Conservation (phyloP, 2,329 filamentous ascomycete species). For the Colletotrichum endophyticum region DNA sequence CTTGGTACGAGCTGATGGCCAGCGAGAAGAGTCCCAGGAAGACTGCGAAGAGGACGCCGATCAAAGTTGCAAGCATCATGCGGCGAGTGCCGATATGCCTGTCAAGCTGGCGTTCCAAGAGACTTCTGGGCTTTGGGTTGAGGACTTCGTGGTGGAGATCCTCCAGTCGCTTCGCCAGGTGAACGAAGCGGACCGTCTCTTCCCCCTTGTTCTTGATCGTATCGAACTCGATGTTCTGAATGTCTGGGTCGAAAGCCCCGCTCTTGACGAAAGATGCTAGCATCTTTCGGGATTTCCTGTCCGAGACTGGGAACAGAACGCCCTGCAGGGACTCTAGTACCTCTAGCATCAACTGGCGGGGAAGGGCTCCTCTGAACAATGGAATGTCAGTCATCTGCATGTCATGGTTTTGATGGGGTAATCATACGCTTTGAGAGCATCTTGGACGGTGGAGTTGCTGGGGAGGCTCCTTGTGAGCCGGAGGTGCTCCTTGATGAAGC, state of each 20-base stretch:
- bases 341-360: conserved; percentile 18
- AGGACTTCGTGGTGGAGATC: conserved; percentile 23
- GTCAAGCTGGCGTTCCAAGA: conserved; percentile 20
- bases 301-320: conserved; percentile 19
- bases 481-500: conserved; percentile 21
- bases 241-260: conserved; percentile 16
- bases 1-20: conserved; percentile 22
- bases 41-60: conserved; percentile 23
- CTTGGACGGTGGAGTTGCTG: neutral
- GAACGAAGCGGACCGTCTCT: conserved; percentile 8
- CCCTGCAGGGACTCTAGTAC: conserved; percentile 16
- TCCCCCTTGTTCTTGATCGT: conserved; percentile 3
- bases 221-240: conserved; percentile 4
- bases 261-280: conserved; percentile 3
- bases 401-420: neutral
- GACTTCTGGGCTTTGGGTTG: conserved; percentile 19
- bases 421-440: neutral
- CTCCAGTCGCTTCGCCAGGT: conserved; percentile 14
- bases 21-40: conserved; percentile 20
- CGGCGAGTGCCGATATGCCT: conserved; percentile 25
- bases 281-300: conserved; percentile 13
- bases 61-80: conserved; percentile 28
- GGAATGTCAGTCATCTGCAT: neutral
- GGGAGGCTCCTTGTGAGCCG: neutral
- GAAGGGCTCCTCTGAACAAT: conserved; percentile 13